These are phyloP conservation scores for Cornus suecica DNA, from an alignment of 148 eudicot species.

Conservation along the genomic window DNA sequence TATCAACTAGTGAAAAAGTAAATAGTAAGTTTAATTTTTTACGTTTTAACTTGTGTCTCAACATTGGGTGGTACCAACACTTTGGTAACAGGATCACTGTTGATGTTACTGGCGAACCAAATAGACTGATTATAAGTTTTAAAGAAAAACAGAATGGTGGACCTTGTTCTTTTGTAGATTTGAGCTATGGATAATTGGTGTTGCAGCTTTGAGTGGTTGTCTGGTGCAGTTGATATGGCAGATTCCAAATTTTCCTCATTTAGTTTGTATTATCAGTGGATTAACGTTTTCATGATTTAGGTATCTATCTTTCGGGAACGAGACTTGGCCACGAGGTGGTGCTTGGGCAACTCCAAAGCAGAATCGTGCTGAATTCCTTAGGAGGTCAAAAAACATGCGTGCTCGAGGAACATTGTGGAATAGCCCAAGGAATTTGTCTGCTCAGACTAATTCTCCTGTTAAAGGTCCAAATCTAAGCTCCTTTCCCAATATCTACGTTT, in stretches of 20 bases:
- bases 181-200: not conserved
- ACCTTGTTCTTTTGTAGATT: not conserved
- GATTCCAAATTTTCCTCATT: not conserved
- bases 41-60: not conserved
- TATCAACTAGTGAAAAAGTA: too few species aligned
- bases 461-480: slow-evolving; percentile 30
- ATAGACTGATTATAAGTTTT: not conserved
- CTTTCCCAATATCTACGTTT: not conserved
- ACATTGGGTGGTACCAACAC: not conserved
- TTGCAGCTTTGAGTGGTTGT: not conserved
- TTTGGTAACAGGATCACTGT: too few species aligned
- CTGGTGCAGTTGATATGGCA: not conserved
- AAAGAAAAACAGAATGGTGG: not conserved
- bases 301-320: slow-evolving; percentile 15
- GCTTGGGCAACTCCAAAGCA: slow-evolving; percentile 15
- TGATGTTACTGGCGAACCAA: not conserved
- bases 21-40: too few species aligned
- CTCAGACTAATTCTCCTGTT: slow-evolving; percentile 39
- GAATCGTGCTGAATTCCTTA: slow-evolving; percentile 49
- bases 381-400: slow-evolving; percentile 31
- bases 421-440: slow-evolving; percentile 31
- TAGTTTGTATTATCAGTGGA: not conserved
- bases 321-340: slow-evolving; percentile 20
- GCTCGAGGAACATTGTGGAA: slow-evolving; percentile 30
- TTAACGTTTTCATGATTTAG: not conserved